Base-by-base conservation (phyloP, 164 flowering plant species). In the Dillenia turbinata region DNA sequence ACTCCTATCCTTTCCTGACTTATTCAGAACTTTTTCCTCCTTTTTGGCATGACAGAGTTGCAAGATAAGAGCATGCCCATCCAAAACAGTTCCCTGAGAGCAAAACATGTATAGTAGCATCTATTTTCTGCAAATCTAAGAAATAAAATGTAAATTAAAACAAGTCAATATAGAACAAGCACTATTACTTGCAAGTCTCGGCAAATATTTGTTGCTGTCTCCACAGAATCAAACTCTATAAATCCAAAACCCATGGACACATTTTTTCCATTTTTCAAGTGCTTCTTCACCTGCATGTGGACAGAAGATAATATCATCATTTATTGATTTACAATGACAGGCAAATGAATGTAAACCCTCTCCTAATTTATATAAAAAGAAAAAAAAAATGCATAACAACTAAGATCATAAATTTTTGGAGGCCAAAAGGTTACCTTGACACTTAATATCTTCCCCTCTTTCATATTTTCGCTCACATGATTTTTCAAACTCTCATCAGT, bases 171-270 rank as follows among this genome's bases (percentile, higher is more conserved):
- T 14, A 14, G 5, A 45, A 53, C 1, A 47, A 24, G 19, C 10
- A 11, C 44, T 9, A 22, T 43, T 67, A 92, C 99, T 92, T 92
- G 99, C 49, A 95, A 74, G 74, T 92, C 92, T 70, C 67, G 79
- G 79, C 94, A 88, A 43, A 82, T 79, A 57, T 67, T 77, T 57
- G 77, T 53, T 56, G 97, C 94, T 19, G 96, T 90, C 56, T 90
- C 96, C 52, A 85, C 78, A 22, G 92, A 84, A 77, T 95, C 97
- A 62, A 92, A 85, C 75, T 95, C 95, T 40, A 95, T 60, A 72
- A 92, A 95, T 54, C 98, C 99, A 83, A 76, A 95, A 61, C 99
- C 97, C 85, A 71, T 85, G 5, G 99, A 90, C 10, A 90, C 79
- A 77, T 75, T 77, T 79, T 90, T 90, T 62, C 96, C 97, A 73